Percentiles rank a stretch among this genome's conserved stretches.
phyloP scores from a whole-genome alignment of 805 yeast genomes.

The Candida vaughaniae region DNA sequence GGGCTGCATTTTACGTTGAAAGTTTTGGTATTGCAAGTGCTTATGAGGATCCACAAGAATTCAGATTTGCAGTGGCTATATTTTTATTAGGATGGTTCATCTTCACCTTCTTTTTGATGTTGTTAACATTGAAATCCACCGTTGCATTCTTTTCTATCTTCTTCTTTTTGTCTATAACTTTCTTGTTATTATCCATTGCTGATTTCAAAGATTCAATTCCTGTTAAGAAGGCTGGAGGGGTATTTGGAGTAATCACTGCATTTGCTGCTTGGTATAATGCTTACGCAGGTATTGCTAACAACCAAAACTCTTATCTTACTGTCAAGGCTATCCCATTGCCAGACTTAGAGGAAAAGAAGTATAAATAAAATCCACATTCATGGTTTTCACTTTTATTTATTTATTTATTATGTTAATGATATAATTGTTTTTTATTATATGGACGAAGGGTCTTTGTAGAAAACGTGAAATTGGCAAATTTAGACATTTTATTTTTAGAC shows the following conservation, averaged over 20 bases:
- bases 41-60: constrained; percentile 22
- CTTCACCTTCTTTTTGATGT: constrained; percentile 41
- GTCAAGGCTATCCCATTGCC: constrained; percentile 48
- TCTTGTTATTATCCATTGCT: constrained; percentile 39
- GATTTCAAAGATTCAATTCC: constrained; percentile 30
- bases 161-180: constrained; percentile 41
- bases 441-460: no score
- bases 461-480: no score
- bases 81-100: constrained; percentile 44
- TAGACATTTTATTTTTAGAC: no score
- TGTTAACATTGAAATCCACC: constrained; percentile 43
- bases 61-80: constrained; percentile 37
- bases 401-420: constrained; percentile 11
- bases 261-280: constrained; percentile 47
- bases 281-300: constrained; percentile 51
- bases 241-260: constrained; percentile 42
- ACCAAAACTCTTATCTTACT: constrained; percentile 60
- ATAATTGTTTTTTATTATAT: no score
- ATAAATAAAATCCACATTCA: neutral
- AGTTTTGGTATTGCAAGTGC: constrained; percentile 41
- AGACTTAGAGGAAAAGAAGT: constrained; percentile 14
- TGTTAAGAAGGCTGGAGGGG: constrained; percentile 42
- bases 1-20: constrained; percentile 55
- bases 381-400: constrained; percentile 8
- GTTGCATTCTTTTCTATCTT: constrained; percentile 42